Evolutionary conservation across 345 rosid species (phyloP).

Genomic region (Hibiscus trionum): DNA sequence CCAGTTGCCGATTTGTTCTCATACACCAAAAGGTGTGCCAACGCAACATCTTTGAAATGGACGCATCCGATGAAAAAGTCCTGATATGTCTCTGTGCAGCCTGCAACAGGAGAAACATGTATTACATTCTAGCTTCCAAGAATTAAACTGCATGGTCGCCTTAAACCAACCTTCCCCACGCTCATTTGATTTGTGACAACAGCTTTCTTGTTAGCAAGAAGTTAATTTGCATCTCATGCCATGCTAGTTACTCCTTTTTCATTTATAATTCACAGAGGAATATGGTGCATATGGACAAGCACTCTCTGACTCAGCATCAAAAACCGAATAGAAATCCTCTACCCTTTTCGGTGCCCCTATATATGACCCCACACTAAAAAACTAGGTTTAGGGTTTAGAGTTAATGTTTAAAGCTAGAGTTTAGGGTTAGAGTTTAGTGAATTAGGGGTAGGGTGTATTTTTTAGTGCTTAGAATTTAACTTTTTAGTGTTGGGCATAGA

Average conservation of each 20-base stretch:
- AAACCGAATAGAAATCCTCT: background rate
- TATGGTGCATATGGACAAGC: background rate
- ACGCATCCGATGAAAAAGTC: conserved; percentile 80
- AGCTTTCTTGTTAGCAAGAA: background rate
- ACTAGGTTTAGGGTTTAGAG: too few species aligned
- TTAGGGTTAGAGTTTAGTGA: too few species aligned
- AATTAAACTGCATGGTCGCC: background rate
- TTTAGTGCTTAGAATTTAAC: too few species aligned
- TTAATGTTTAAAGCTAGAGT: too few species aligned
- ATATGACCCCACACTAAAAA: too few species aligned
- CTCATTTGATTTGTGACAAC: background rate
- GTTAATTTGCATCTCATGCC: background rate
- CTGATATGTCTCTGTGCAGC: conserved; percentile 71
- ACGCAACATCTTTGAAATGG: conserved; percentile 88
- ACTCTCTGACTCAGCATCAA: background rate
- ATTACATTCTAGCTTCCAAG: background rate
- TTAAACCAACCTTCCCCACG: background rate
- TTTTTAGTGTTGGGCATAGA: too few species aligned
- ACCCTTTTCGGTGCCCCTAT: too few species aligned
- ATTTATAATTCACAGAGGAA: background rate
- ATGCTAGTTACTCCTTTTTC: background rate
- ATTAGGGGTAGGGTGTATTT: too few species aligned
- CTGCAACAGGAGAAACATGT: conserved; percentile 27
- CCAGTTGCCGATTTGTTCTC: conserved; percentile 76
- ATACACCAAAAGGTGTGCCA: conserved; percentile 77